Evolutionary conservation across 805 yeast species (phyloP).

Genomic region (Sugiyamaella floridensis): DNA sequence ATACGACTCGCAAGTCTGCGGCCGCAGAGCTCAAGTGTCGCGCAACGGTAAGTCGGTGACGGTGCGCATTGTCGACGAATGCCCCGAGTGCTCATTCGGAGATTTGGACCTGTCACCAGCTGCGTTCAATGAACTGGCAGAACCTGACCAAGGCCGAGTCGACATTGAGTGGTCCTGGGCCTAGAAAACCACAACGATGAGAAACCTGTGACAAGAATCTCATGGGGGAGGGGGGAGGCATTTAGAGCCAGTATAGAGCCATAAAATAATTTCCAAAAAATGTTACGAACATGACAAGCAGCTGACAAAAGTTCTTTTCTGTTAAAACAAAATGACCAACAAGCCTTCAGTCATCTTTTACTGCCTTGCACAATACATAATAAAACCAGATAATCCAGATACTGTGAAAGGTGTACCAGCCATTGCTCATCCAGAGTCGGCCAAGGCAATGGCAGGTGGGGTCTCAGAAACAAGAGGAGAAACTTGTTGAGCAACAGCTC

Average conservation of each 20-base stretch:
- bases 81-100: slow-evolving; percentile 45
- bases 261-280: neutral
- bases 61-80: slow-evolving; percentile 51
- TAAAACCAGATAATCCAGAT: too few species aligned
- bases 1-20: slow-evolving; percentile 42
- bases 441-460: too few species aligned
- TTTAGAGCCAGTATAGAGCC: neutral
- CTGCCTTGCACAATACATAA: too few species aligned
- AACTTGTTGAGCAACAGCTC: neutral
- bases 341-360: too few species aligned
- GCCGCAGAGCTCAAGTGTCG: slow-evolving; percentile 41
- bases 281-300: too few species aligned
- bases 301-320: too few species aligned
- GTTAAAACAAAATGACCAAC: too few species aligned
- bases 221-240: too few species aligned
- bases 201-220: neutral
- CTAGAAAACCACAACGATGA: neutral
- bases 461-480: neutral
- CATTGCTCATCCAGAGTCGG: too few species aligned
- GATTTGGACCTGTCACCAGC: slow-evolving; percentile 54
- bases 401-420: too few species aligned
- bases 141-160: slow-evolving; percentile 46
- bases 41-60: slow-evolving; percentile 46
- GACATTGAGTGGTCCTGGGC: slow-evolving; percentile 42
- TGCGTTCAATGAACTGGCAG: slow-evolving; percentile 49